Conservation (phyloP, 305 asterid species). For the Solanum hybrid region DNA sequence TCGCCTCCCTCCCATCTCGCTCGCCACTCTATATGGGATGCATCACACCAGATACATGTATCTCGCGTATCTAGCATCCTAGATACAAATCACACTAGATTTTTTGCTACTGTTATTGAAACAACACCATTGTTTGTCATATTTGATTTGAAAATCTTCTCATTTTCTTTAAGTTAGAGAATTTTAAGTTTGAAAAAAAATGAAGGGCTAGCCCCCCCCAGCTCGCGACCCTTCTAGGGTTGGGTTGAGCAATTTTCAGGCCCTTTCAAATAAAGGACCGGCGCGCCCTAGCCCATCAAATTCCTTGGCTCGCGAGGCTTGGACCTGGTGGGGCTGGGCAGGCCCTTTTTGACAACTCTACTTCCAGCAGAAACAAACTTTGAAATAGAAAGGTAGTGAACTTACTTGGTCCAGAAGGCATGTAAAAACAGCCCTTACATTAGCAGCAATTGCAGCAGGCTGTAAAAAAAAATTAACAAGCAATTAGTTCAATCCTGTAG, state of each 20-base stretch:
- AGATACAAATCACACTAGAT: neutral
- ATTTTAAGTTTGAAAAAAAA: neutral
- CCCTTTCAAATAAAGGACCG: neutral
- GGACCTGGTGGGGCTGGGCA: neutral
- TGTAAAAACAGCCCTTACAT: constrained; percentile 77
- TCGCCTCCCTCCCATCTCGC: neutral
- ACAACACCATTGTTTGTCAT: neutral
- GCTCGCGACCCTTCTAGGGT: neutral
- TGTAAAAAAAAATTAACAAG: constrained; percentile 19
- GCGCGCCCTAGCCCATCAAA: neutral
- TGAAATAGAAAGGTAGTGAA: constrained; percentile 13
- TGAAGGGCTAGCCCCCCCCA: neutral
- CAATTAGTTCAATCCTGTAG: constrained; percentile 2
- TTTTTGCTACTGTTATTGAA: neutral
- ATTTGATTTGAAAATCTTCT: neutral
- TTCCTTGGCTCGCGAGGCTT: neutral
- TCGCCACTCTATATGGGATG: neutral
- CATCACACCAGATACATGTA: neutral
- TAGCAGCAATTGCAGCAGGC: constrained; percentile 83
- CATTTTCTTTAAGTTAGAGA: neutral
- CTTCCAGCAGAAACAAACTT: constrained; percentile 12
- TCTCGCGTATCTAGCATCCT: neutral
- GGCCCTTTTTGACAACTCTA: neutral
- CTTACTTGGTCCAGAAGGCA: constrained; percentile 92
- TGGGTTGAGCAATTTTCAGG: neutral